These are phyloP conservation scores for Acer negundo DNA, from an alignment of 345 rosid species.

Conservation along the genomic window DNA sequence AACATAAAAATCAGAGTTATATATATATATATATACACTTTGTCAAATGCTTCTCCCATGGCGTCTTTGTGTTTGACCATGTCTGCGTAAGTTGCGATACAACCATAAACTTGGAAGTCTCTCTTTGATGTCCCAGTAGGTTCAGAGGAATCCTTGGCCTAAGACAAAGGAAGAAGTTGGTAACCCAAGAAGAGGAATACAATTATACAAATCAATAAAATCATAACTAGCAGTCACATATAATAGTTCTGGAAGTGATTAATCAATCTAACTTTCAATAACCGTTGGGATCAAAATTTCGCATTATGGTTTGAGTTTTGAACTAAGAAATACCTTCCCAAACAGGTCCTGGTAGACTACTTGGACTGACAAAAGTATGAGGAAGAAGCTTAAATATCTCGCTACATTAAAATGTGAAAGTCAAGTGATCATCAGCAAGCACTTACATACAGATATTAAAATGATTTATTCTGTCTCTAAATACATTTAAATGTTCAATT, in stretches of 20 bases:
- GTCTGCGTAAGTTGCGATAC: constrained; percentile 52
- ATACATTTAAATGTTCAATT: background rate
- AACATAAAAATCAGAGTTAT: constrained; percentile 9
- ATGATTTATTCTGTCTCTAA: background rate
- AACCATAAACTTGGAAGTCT: constrained; percentile 54
- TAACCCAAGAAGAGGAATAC: background rate
- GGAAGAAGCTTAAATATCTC: constrained; percentile 96
- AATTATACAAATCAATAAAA: background rate
- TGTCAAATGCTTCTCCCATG: constrained; percentile 40
- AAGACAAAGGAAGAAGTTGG: background rate
- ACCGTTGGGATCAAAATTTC: background rate
- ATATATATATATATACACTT: constrained; percentile 22
- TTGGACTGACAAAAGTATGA: constrained; percentile 77
- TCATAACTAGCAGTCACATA: background rate
- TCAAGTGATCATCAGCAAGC: background rate
- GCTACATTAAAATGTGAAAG: constrained; percentile 33
- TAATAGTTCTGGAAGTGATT: background rate
- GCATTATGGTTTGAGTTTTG: background rate
- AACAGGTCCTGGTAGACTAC: constrained; percentile 71
- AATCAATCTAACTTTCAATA: background rate
- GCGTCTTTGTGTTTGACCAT: constrained; percentile 53
- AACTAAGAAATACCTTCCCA: constrained; percentile 41
- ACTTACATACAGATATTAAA: background rate
- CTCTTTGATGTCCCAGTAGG: constrained; percentile 35
- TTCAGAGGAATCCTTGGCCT: constrained; percentile 32